These are phyloP conservation scores for Trichoderma polysporum DNA, from an alignment of 2,329 filamentous ascomycete genomes.

Conservation along the genomic window DNA sequence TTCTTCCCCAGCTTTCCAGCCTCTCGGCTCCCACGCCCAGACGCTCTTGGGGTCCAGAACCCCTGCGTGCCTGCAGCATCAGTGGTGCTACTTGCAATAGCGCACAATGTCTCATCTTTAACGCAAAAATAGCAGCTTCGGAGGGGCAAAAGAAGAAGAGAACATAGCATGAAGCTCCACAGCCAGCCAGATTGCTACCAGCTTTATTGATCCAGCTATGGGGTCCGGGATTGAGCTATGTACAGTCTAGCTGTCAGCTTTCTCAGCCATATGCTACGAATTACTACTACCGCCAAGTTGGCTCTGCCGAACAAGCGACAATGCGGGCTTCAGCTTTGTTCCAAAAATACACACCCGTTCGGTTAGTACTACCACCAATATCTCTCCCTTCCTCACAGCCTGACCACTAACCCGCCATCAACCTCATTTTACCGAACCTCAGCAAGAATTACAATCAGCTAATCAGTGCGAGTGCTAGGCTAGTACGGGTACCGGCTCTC, in stretches of 20 bases:
- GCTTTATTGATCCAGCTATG: neutral
- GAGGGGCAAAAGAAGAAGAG: neutral
- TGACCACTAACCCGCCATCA: neutral
- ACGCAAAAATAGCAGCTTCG: constrained; percentile 8
- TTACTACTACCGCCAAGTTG: no score
- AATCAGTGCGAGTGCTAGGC: neutral
- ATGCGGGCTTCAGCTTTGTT: neutral
- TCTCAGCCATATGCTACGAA: neutral
- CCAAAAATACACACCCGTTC: neutral
- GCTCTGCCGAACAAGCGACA: neutral
- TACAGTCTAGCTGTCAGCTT: neutral
- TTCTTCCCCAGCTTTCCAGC: neutral
- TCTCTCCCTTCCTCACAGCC: neutral
- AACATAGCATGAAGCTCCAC: neutral
- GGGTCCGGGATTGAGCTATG: neutral
- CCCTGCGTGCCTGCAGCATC: no score
- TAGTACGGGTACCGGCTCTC: no score
- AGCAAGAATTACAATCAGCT: neutral
- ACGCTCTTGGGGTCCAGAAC: neutral
- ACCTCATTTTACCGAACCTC: neutral
- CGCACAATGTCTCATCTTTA: neutral
- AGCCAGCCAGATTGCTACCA: no score
- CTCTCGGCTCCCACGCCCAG: neutral
- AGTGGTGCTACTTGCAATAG: neutral
- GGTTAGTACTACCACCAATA: no score